phyloP scores from a whole-genome alignment of 2,329 filamentous ascomycete species.

The Alternaria sp. region DNA sequence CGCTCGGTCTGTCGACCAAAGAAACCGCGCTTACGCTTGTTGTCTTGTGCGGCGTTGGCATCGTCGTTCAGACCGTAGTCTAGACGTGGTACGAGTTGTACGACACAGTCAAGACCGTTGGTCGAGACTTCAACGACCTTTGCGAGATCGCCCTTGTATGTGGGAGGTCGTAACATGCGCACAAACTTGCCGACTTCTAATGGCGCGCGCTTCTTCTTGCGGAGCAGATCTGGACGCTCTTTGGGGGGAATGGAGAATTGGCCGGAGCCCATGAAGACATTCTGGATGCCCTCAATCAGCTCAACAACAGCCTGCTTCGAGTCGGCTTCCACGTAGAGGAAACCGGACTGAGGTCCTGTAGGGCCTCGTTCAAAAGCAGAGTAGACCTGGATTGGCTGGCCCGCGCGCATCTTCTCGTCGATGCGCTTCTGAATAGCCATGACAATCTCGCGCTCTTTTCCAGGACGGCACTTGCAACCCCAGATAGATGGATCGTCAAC shows the following conservation, averaged over 20 bases:
- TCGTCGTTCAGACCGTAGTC: slow-evolving; percentile 93
- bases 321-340: slow-evolving; percentile 92
- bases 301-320: slow-evolving; percentile 85
- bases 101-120: slow-evolving; percentile 86
- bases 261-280: slow-evolving; percentile 88
- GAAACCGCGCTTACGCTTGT: slow-evolving; percentile 79
- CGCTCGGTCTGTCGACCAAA: slow-evolving; percentile 65
- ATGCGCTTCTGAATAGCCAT: slow-evolving; percentile 88
- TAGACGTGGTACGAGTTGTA: slow-evolving; percentile 87
- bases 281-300: slow-evolving; percentile 82
- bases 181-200: slow-evolving; percentile 92
- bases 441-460: slow-evolving; percentile 92
- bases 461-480: slow-evolving; percentile 90
- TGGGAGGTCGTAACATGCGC: slow-evolving; percentile 78
- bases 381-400: slow-evolving; percentile 83
- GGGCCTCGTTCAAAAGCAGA: slow-evolving; percentile 87
- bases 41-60: slow-evolving; percentile 57
- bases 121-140: slow-evolving; percentile 92
- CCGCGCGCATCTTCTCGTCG: slow-evolving; percentile 78
- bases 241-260: slow-evolving; percentile 92
- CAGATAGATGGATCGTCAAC: slow-evolving; percentile 97
- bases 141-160: slow-evolving; percentile 88
- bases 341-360: slow-evolving; percentile 83
- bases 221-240: slow-evolving; percentile 96
- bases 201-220: slow-evolving; percentile 81